A percentile compares a stretch with the other conserved stretches of the same genome.
These are phyloP conservation scores for Plasmodium cynomolgi DNA, from an alignment of 169 alveolate species.

Conservation along the genomic window DNA sequence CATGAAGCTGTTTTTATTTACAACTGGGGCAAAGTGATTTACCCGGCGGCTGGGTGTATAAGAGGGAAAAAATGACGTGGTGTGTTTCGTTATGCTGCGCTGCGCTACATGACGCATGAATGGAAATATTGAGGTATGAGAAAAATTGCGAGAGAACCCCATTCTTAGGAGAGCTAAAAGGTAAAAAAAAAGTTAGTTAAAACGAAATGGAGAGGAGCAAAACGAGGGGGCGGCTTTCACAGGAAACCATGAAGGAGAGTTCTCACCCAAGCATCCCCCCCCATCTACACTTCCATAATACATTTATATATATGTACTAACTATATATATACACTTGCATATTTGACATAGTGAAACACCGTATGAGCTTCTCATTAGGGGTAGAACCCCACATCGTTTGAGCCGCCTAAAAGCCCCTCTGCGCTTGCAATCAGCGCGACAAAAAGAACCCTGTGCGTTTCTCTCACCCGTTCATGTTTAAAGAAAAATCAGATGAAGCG, in stretches of 20 bases:
- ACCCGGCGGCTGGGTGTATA: not conserved
- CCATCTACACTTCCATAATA: not conserved
- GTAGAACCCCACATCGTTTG: not conserved
- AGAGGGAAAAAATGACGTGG: not conserved
- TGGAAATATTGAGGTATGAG: not conserved
- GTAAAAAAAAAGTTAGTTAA: not conserved
- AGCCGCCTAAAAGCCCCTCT: not conserved
- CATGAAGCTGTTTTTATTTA: not conserved
- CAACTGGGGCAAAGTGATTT: not conserved
- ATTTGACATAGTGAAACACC: not conserved
- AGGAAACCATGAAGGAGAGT: not conserved
- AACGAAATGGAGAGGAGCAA: not conserved
- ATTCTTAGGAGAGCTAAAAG: not conserved
- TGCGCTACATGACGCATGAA: not conserved
- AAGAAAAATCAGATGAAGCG: not conserved
- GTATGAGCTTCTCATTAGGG: not conserved
- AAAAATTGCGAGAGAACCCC: not conserved
- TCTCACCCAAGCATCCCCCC: not conserved
- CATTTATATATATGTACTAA: not conserved
- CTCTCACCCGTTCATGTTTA: not conserved
- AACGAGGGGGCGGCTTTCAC: not conserved
- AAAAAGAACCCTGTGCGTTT: not conserved
- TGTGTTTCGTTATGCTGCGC: not conserved
- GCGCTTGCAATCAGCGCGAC: not conserved
- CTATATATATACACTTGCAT: not conserved